Conservation (phyloP, 495 filamentous ascomycete species). For the Xylaria telfairii region DNA sequence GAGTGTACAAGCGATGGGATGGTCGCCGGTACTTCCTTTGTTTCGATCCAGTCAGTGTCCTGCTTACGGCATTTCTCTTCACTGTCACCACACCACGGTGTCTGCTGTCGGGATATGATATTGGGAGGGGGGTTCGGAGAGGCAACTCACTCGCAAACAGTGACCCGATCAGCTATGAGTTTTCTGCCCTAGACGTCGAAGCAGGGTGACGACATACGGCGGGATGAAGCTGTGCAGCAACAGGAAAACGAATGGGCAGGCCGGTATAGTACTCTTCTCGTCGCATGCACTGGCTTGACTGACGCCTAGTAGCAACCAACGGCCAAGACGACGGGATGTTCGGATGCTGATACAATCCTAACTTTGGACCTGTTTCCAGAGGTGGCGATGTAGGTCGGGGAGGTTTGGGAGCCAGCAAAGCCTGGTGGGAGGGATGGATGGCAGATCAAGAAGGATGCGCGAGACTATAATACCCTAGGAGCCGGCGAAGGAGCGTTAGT, state of each 20-base stretch:
- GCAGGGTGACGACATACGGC: constrained; percentile 15
- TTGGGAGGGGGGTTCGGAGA: not conserved
- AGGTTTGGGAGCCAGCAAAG: constrained; percentile 18
- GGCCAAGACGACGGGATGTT: constrained; percentile 12
- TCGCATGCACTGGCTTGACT: too few relatives aligned
- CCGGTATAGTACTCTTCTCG: not conserved
- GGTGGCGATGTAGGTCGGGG: constrained; percentile 18
- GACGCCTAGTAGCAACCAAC: constrained; percentile 5
- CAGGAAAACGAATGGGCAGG: constrained; percentile 4
- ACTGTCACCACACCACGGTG: not conserved
- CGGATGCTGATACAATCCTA: constrained; percentile 17
- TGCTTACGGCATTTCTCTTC: not conserved
- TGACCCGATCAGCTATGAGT: constrained; percentile 7
- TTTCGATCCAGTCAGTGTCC: constrained; percentile 14
- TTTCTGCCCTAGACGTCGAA: not conserved
- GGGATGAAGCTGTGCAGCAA: not conserved
- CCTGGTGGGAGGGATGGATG: constrained; percentile 19
- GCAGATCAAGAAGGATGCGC: not conserved
- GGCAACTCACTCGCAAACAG: constrained; percentile 1
- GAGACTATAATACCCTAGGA: constrained; percentile 12
- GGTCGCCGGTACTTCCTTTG: constrained; percentile 12
- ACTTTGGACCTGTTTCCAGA: constrained; percentile 17
- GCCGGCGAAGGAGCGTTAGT: not conserved
- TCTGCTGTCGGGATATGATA: not conserved
- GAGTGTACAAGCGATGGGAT: not conserved